Evolutionary conservation across 257 asterid species (phyloP), one percentile per base, ranked within the genome.

Genomic region (Solanum pimpinellifolium): DNA sequence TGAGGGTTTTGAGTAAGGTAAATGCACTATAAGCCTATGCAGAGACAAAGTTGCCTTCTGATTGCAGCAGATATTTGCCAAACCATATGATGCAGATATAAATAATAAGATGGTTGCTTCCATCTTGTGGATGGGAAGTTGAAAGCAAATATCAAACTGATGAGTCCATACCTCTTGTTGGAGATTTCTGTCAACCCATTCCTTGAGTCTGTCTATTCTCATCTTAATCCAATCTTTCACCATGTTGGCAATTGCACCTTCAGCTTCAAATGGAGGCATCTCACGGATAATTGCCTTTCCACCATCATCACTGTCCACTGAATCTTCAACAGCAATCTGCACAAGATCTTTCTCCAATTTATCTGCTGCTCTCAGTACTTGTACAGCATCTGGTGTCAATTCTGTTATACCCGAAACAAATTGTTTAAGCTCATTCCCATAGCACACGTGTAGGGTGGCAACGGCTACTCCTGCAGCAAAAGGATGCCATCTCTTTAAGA

Each of bases 201-300:
- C 98, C 92, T 93, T 96, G 52, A 95, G 91, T 88, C 94, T 90
- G 89, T 96, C 99, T 87, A 92, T 87, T 92, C 99, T 96, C 37
- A 95, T 92, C 95, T 93, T 96, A 88, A 97, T 93, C 99, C 99
- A 97, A 73, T 88, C 93, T 90, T 95, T 97, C 62, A 97, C 98
- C 94, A 96, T 46, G 90, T 93, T 94, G 83, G 96, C 98, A 37
- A 97, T 96, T 20, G 92, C 97, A 86, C 96, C 94, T 91, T 97
- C 98, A 88, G 99, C 99, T 91, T 97, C 99, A 89, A 88, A 97
- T 86, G 99, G 99, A 70, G 98, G 98, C 99, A 97, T 97, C 93
- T 97, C 99, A 41, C 99, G 99, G 29, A 97, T 95, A 86, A 97
- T 95, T 89, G 98, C 98, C 92, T 97, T 97, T 82, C 99, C 99